Percentiles rank a stretch among this genome's conserved stretches.
phyloP scores from a whole-genome alignment of 257 asterid genomes.

The Verbascum thapsus region DNA sequence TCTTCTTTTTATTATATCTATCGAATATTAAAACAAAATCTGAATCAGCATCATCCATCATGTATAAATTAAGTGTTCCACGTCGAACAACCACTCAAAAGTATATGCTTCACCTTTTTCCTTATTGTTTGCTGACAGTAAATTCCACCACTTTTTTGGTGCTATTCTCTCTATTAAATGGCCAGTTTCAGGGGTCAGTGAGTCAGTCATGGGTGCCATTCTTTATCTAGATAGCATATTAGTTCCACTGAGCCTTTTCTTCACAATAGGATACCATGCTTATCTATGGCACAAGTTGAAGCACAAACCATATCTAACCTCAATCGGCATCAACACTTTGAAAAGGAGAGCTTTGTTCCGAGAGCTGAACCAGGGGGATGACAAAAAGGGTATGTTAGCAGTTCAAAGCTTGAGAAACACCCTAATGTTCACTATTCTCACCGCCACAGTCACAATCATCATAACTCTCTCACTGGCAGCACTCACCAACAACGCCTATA shows the following conservation, averaged over 20 bases:
- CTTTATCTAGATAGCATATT: slow-evolving; percentile 57
- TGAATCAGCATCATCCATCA: no score
- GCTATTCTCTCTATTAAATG: no score
- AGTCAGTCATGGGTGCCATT: slow-evolving; percentile 29
- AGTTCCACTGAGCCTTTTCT: slow-evolving; percentile 66
- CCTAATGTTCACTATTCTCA: slow-evolving; percentile 68
- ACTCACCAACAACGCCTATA: slow-evolving; percentile 67
- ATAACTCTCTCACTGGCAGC: slow-evolving; percentile 57
- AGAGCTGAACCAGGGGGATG: slow-evolving; percentile 69
- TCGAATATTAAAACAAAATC: no score
- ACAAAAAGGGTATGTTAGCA: slow-evolving; percentile 71
- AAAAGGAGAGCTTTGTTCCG: slow-evolving; percentile 61
- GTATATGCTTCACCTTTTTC: background rate
- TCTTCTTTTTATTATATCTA: no score
- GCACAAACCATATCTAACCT: slow-evolving; percentile 51
- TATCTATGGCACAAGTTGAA: slow-evolving; percentile 64
- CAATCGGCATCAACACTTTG: slow-evolving; percentile 62
- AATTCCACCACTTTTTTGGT: slow-evolving; percentile 31
- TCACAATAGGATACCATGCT: slow-evolving; percentile 77
- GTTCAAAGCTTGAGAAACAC: slow-evolving; percentile 82
- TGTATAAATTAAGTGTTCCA: slow-evolving; percentile 14
- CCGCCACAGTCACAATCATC: slow-evolving; percentile 59
- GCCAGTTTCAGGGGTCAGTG: no score
- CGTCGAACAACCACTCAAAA: slow-evolving; percentile 3
- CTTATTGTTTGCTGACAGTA: slow-evolving; percentile 27